A percentile compares a stretch with the other conserved stretches of the same genome.
Conservation (phyloP, 805 yeast species). For the Saccharomycopsis olivae region DNA sequence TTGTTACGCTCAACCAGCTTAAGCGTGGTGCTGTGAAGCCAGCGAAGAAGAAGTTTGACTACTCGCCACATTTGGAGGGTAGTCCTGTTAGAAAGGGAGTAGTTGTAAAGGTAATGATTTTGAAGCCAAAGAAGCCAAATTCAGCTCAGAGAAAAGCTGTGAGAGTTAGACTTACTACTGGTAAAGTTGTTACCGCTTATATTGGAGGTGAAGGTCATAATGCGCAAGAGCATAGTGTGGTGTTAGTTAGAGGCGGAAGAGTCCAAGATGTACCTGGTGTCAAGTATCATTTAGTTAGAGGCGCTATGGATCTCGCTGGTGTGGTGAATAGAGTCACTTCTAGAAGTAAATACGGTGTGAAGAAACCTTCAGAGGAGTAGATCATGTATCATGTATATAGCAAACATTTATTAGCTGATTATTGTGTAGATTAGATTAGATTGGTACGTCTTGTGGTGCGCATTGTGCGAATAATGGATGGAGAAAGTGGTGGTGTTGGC, state of each 20-base stretch:
- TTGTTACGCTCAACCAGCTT: constrained; percentile 70
- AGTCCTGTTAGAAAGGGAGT: constrained; percentile 91
- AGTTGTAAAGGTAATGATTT: constrained; percentile 83
- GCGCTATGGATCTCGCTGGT: constrained; percentile 86
- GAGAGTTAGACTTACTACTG: constrained; percentile 86
- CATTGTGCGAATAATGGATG: background rate
- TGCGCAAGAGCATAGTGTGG: constrained; percentile 95
- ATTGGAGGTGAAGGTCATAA: constrained; percentile 99
- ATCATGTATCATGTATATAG: background rate
- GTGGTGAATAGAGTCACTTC: constrained; percentile 88
- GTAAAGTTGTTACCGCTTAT: constrained; percentile 80
- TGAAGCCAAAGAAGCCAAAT: constrained; percentile 97
- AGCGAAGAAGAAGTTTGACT: constrained; percentile 34
- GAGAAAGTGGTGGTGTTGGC: too few relatives aligned
- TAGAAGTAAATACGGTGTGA: constrained; percentile 89
- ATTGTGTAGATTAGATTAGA: too few relatives aligned
- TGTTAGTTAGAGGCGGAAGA: constrained; percentile 95
- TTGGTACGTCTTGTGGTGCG: too few relatives aligned
- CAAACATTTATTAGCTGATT: too few relatives aligned
- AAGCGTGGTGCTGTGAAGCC: constrained; percentile 57
- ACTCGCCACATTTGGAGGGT: constrained; percentile 73
- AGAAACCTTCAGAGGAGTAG: constrained; percentile 53
- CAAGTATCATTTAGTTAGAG: constrained; percentile 87
- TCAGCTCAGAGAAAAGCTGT: constrained; percentile 97
- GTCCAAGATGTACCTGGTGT: constrained; percentile 98